These are phyloP conservation scores for Phytophthora tubulina DNA, from an alignment of 352 stramenopile genomes.

Conservation along the genomic window DNA sequence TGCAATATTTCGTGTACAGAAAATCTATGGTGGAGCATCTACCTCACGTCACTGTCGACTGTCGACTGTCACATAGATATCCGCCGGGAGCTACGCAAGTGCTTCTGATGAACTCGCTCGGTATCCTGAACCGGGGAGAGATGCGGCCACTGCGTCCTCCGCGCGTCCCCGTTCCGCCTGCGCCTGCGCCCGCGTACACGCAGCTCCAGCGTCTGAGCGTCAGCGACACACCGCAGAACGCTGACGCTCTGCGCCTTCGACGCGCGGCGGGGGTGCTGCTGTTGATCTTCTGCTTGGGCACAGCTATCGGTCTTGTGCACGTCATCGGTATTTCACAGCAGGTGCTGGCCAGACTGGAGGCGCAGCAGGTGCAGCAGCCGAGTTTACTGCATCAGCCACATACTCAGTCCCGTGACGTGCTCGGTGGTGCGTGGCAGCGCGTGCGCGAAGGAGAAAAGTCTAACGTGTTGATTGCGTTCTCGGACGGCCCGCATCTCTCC, in stretches of 20 bases:
- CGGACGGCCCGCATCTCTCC: conserved; percentile 72
- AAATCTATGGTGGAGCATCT: conserved; percentile 31
- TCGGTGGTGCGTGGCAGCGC: conserved; percentile 24
- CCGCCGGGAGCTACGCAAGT: background rate
- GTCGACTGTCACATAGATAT: conserved; percentile 35
- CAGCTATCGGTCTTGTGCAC: conserved; percentile 48
- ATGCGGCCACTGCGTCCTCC: conserved; percentile 30
- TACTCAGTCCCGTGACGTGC: conserved; percentile 26
- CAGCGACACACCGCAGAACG: background rate
- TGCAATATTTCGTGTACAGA: conserved; percentile 20
- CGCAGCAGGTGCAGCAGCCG: conserved; percentile 34
- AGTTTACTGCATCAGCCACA: conserved; percentile 31
- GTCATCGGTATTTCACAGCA: conserved; percentile 51
- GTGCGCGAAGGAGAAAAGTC: conserved; percentile 18
- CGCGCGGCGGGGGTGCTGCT: conserved; percentile 33
- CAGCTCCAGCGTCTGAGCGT: conserved; percentile 20
- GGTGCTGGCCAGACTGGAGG: conserved; percentile 50
- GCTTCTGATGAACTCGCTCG: conserved; percentile 28
- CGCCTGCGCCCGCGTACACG: conserved; percentile 15
- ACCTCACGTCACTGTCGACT: conserved; percentile 7
- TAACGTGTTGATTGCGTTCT: conserved; percentile 80
- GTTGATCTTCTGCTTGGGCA: conserved; percentile 50
- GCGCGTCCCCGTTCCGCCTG: conserved; percentile 20
- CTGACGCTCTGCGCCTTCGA: conserved; percentile 15
- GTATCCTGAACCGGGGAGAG: conserved; percentile 27